Evolutionary conservation across 345 rosid species (phyloP).

Genomic region (Mercurialis annua): DNA sequence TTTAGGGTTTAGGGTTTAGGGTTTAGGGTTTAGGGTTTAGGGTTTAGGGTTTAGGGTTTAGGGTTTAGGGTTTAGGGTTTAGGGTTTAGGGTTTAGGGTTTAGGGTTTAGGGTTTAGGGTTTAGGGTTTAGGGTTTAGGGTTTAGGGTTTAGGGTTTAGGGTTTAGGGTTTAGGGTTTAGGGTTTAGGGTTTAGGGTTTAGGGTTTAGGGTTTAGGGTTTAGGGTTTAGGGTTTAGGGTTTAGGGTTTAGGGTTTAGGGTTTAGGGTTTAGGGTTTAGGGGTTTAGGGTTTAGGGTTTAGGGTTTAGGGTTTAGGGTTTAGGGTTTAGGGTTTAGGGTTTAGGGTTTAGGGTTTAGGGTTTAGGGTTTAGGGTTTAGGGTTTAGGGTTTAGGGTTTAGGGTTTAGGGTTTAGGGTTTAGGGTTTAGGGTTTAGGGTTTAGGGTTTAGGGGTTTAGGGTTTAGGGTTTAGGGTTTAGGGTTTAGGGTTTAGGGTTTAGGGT

Average conservation of each 20-base stretch:
- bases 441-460: slow-evolving; percentile 23
- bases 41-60: slow-evolving; percentile 17
- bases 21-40: slow-evolving; percentile 18
- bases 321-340: slow-evolving; percentile 6
- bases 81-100: slow-evolving; percentile 14
- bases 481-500: slow-evolving; percentile 28
- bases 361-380: slow-evolving; percentile 16
- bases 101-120: slow-evolving; percentile 19
- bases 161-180: slow-evolving; percentile 16
- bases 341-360: slow-evolving; percentile 21
- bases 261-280: slow-evolving; percentile 21
- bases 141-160: slow-evolving; percentile 14
- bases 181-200: slow-evolving; percentile 16
- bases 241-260: slow-evolving; percentile 13
- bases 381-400: slow-evolving; percentile 19
- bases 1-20: slow-evolving; percentile 13
- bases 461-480: slow-evolving; percentile 26
- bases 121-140: slow-evolving; percentile 12
- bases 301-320: slow-evolving; percentile 24
- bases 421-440: slow-evolving; percentile 24
- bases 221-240: slow-evolving; percentile 11
- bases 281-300: slow-evolving; percentile 17
- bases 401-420: slow-evolving; percentile 25
- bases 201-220: slow-evolving; percentile 13
- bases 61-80: slow-evolving; percentile 13